These are phyloP conservation scores for Crithidia bombi DNA, from an alignment of 208 protist genomes.

Conservation along the genomic window DNA sequence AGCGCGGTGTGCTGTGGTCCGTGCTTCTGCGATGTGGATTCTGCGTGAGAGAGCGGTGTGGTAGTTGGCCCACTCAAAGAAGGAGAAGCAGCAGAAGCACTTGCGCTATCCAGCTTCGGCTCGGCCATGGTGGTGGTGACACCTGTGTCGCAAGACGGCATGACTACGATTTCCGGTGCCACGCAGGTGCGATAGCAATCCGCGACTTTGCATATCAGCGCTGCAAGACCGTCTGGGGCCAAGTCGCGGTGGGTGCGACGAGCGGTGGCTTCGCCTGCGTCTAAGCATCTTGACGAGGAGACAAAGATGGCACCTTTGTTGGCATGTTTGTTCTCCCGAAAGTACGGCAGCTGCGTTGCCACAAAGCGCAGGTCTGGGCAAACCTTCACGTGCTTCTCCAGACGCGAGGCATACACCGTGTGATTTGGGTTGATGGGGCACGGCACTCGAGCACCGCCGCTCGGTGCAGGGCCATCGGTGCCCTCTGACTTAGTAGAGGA, in stretches of 20 bases:
- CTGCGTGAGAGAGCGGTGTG: neutral
- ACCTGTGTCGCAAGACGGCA: slow-evolving; percentile 4
- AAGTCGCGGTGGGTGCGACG: slow-evolving; percentile 33
- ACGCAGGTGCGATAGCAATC: slow-evolving; percentile 32
- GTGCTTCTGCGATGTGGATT: slow-evolving; percentile 57
- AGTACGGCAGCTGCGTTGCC: slow-evolving; percentile 52
- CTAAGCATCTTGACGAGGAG: neutral
- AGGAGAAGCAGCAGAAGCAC: neutral
- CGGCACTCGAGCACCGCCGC: slow-evolving; percentile 45
- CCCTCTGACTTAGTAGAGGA: neutral
- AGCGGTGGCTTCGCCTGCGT: neutral
- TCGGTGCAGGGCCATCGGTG: neutral
- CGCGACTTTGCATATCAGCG: slow-evolving; percentile 29
- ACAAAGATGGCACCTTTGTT: slow-evolving; percentile 20
- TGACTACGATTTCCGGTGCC: slow-evolving; percentile 25
- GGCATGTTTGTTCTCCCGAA: slow-evolving; percentile 52
- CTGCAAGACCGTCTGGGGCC: slow-evolving; percentile 13
- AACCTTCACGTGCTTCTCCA: slow-evolving; percentile 70
- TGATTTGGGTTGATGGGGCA: slow-evolving; percentile 85
- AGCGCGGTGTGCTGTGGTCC: slow-evolving; percentile 66
- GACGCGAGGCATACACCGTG: slow-evolving; percentile 61
- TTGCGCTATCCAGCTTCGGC: neutral
- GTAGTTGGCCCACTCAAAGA: neutral
- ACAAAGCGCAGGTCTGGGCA: slow-evolving; percentile 75
- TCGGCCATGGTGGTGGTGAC: neutral